phyloP scores from a whole-genome alignment of 352 stramenopile genomes.

The Globisporangium takayamanum region DNA sequence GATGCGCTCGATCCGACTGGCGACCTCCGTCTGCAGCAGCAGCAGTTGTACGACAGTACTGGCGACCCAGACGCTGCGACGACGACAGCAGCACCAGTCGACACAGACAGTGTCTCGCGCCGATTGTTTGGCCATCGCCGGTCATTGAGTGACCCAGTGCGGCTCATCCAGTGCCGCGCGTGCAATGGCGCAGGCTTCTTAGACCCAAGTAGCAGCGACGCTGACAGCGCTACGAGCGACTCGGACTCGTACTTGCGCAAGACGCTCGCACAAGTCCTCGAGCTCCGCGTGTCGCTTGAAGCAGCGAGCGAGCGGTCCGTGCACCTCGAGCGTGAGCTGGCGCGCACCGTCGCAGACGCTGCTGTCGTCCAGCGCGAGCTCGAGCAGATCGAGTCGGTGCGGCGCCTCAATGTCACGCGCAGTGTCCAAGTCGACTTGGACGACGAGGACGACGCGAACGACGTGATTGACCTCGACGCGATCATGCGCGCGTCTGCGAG shows the following conservation, averaged over 20 bases:
- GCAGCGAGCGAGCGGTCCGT: slow-evolving; percentile 23
- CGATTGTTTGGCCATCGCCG: slow-evolving; percentile 8
- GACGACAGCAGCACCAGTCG: background rate
- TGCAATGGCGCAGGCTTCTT: slow-evolving; percentile 55
- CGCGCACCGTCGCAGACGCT: slow-evolving; percentile 21
- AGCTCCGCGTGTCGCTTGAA: slow-evolving; percentile 40
- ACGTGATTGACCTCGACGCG: slow-evolving; percentile 31
- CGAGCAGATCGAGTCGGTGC: slow-evolving; percentile 26
- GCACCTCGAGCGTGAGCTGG: slow-evolving; percentile 33
- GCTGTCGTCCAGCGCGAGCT: slow-evolving; percentile 30
- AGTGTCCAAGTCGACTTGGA: slow-evolving; percentile 44
- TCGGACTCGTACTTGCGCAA: slow-evolving; percentile 52
- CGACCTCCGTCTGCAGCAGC: background rate
- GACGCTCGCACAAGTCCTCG: slow-evolving; percentile 52
- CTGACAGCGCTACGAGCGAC: slow-evolving; percentile 13
- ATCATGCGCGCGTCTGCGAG: slow-evolving; percentile 26
- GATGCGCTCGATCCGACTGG: slow-evolving; percentile 17
- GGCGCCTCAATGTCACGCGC: slow-evolving; percentile 24
- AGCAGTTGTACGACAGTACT: background rate
- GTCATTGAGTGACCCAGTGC: slow-evolving; percentile 17
- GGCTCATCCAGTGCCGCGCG: slow-evolving; percentile 39
- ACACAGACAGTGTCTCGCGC: slow-evolving; percentile 3
- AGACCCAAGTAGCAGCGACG: slow-evolving; percentile 13
- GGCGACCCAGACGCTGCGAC: background rate
- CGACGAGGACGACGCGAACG: slow-evolving; percentile 26